Percentiles rank a stretch among this genome's conserved stretches.
Conservation (phyloP, 225 moss, liverwort and hornwort genomes). For the Rhytidiadelphus loreus region DNA sequence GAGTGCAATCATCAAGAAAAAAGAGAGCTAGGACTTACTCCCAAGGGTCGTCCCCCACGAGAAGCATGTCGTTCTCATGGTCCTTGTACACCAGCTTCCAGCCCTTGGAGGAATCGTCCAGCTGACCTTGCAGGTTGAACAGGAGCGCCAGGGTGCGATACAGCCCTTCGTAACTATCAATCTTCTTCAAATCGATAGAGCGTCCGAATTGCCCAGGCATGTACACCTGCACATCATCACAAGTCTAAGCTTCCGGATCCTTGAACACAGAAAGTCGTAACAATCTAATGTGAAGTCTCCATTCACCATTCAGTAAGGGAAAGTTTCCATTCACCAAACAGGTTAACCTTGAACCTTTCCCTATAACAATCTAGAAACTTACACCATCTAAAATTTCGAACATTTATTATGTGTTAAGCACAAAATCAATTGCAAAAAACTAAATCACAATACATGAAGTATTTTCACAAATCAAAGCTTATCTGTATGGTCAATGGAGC, state of each 20-base stretch:
- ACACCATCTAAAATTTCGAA: background rate
- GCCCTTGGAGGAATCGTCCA: constrained; percentile 23
- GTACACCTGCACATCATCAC: constrained; percentile 15
- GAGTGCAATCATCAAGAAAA: no score
- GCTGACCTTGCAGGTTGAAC: constrained; percentile 35
- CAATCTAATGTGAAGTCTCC: background rate
- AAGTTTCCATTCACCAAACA: background rate
- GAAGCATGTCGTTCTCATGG: constrained; percentile 45
- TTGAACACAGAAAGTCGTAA: background rate
- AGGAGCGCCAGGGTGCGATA: constrained; percentile 21
- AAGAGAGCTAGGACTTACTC: constrained; percentile 6
- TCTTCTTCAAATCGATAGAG: constrained; percentile 41
- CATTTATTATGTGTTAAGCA: background rate
- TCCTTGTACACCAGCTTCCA: constrained; percentile 54
- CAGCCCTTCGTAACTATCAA: constrained; percentile 29
- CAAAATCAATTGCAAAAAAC: background rate
- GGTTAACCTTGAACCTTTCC: background rate
- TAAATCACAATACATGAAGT: background rate
- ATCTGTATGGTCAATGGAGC: background rate
- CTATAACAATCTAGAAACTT: background rate
- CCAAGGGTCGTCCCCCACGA: constrained; percentile 57
- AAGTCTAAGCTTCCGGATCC: background rate
- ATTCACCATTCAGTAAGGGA: background rate
- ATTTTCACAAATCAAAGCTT: background rate
- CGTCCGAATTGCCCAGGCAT: constrained; percentile 40